A percentile compares a stretch with the other conserved stretches of the same genome.
Evolutionary conservation across 2,329 filamentous ascomycete species (phyloP).

Genomic region (Cordyceps sp.): DNA sequence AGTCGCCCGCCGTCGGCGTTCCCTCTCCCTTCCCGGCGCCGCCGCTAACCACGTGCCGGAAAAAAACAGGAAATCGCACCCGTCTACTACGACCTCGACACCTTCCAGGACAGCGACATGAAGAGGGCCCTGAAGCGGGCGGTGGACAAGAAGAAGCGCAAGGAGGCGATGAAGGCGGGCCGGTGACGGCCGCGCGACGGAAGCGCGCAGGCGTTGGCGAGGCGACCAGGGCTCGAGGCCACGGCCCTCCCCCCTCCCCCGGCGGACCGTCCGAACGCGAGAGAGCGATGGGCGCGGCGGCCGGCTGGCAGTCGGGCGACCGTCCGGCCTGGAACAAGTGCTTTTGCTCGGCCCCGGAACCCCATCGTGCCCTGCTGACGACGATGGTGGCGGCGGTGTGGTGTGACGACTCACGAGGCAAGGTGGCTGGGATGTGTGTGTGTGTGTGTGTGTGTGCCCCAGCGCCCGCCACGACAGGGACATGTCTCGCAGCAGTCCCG

Average conservation of each 20-base stretch:
- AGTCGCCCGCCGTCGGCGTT: conserved; percentile 16
- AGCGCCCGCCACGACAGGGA: not conserved
- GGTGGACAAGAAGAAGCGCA: conserved; percentile 42
- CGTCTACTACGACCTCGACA: conserved; percentile 72
- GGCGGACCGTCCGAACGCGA: no score
- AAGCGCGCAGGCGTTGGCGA: no score
- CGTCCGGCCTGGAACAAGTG: no score
- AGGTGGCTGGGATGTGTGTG: no score
- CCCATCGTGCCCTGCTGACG: not conserved
- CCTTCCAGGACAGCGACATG: conserved; percentile 76
- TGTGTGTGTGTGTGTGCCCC: not conserved
- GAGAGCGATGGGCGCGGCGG: no score
- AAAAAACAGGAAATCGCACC: conserved; percentile 68
- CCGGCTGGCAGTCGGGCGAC: no score
- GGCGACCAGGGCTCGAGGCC: no score
- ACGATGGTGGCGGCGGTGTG: no score
- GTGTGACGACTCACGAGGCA: no score
- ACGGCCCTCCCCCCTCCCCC: no score
- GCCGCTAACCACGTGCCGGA: not conserved
- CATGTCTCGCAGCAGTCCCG: no score
- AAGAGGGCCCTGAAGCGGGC: conserved; percentile 47
- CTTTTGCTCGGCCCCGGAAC: no score
- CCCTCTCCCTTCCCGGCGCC: not conserved
- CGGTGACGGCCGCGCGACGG: conserved; percentile 12
- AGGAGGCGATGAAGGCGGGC: conserved; percentile 36